Evolutionary conservation across 306 rosid genomes (phyloP).

Genomic region (Trichosanthes cucumerina): DNA sequence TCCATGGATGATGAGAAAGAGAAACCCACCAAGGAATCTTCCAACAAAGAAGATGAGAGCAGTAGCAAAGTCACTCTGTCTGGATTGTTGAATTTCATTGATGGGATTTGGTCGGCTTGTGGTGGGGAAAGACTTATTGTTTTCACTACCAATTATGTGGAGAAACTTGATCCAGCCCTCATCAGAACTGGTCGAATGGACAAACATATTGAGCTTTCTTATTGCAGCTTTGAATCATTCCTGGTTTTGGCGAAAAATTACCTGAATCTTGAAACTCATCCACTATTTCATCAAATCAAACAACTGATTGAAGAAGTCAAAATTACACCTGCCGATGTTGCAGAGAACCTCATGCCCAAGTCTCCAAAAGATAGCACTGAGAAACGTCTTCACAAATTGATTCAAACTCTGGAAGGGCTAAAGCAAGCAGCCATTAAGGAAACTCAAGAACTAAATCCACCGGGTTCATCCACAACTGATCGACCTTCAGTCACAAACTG

Average conservation of each 20-base stretch:
- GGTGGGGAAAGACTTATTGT: constrained; percentile 79
- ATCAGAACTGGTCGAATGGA: constrained; percentile 88
- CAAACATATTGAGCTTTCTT: constrained; percentile 68
- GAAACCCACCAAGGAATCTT: constrained; percentile 34
- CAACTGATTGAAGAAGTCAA: constrained; percentile 33
- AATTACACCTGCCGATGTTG: constrained; percentile 79
- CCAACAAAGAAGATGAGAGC: constrained; percentile 38
- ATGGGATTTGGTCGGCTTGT: constrained; percentile 80
- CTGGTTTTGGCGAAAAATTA: constrained; percentile 66
- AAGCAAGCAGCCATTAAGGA: constrained; percentile 16
- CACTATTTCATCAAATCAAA: constrained; percentile 35
- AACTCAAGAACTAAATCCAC: neutral
- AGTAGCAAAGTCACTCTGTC: constrained; percentile 79
- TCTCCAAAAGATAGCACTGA: constrained; percentile 51
- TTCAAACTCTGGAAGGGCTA: constrained; percentile 40
- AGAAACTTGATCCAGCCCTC: constrained; percentile 81
- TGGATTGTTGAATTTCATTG: constrained; percentile 76
- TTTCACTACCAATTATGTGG: constrained; percentile 75
- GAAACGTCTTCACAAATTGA: constrained; percentile 45
- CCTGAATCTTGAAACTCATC: constrained; percentile 45
- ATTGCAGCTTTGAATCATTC: constrained; percentile 62
- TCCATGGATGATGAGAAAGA: constrained; percentile 36
- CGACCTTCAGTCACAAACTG: neutral
- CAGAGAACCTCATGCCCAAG: constrained; percentile 65
- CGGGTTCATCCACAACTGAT: neutral